These are phyloP conservation scores for Huntiella moniliformis DNA, from an alignment of 2,329 filamentous ascomycete genomes.

Conservation along the genomic window DNA sequence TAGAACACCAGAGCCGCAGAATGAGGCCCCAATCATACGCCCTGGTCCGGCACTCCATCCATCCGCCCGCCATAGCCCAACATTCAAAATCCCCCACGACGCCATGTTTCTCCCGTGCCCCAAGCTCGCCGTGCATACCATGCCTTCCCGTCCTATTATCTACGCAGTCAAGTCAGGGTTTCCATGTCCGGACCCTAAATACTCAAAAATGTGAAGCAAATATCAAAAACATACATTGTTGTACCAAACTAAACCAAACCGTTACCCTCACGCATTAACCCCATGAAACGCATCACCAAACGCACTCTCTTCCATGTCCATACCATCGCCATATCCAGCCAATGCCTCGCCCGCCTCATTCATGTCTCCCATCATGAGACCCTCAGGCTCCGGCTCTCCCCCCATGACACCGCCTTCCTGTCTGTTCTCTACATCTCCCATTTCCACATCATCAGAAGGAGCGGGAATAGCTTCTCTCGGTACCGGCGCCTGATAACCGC, in stretches of 20 bases:
- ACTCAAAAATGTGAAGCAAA: background rate
- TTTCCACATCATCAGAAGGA: conserved; percentile 40
- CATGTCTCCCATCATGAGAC: conserved; percentile 43
- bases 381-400: conserved; percentile 21
- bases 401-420: conserved; percentile 4
- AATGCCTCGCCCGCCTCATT: conserved; percentile 56
- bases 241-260: background rate
- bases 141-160: too few relatives aligned
- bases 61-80: too few relatives aligned
- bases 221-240: background rate
- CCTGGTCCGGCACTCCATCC: too few relatives aligned
- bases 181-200: background rate
- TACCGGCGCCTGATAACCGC: conserved; percentile 47
- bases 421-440: conserved; percentile 37
- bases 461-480: conserved; percentile 23
- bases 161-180: background rate
- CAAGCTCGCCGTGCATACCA: too few relatives aligned
- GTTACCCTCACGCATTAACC: conserved; percentile 21
- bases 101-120: too few relatives aligned
- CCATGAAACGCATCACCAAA: conserved; percentile 72
- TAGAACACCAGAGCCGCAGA: too few relatives aligned
- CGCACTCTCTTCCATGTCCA: conserved; percentile 60
- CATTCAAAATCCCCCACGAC: too few relatives aligned
- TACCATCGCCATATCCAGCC: conserved; percentile 37
- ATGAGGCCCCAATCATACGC: too few relatives aligned